These are phyloP conservation scores for Paramecium primaurelia DNA, from an alignment of 73 alveolate species.

Conservation along the genomic window DNA sequence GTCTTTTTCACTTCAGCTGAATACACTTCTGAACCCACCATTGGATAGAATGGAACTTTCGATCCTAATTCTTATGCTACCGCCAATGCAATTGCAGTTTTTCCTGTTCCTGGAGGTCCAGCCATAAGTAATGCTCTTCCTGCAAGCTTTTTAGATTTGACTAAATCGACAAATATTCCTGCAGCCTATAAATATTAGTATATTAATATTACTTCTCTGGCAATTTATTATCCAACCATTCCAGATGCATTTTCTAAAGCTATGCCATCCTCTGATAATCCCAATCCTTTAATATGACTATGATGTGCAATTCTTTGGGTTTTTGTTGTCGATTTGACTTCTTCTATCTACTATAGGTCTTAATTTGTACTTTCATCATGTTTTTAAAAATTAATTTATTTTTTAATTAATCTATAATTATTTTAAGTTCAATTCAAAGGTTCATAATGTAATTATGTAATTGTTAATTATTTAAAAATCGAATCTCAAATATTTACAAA, in stretches of 20 bases:
- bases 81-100: conserved; percentile 98
- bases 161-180: conserved; percentile 98
- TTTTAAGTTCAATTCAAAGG: neutral
- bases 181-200: conserved; percentile 88
- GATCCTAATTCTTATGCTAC: conserved; percentile 99
- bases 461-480: no score
- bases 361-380: conserved; percentile 33
- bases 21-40: conserved; percentile 99
- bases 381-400: neutral
- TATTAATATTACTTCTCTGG: conserved; percentile 66
- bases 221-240: conserved; percentile 96
- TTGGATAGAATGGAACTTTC: conserved; percentile 99
- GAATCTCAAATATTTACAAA: no score
- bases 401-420: neutral
- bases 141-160: conserved; percentile 99
- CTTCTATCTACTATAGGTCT: conserved; percentile 81
- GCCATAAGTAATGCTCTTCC: conserved; percentile 99
- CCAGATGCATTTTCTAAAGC: conserved; percentile 90
- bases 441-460: neutral
- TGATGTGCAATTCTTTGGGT: conserved; percentile 98
- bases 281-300: conserved; percentile 99
- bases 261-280: conserved; percentile 92
- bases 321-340: conserved; percentile 98
- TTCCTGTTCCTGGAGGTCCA: conserved; percentile 99
- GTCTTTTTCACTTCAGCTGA: conserved; percentile 99